These are phyloP conservation scores for Ramaria rubella DNA, from an alignment of 768 basidiomycete species.

Conservation along the genomic window DNA sequence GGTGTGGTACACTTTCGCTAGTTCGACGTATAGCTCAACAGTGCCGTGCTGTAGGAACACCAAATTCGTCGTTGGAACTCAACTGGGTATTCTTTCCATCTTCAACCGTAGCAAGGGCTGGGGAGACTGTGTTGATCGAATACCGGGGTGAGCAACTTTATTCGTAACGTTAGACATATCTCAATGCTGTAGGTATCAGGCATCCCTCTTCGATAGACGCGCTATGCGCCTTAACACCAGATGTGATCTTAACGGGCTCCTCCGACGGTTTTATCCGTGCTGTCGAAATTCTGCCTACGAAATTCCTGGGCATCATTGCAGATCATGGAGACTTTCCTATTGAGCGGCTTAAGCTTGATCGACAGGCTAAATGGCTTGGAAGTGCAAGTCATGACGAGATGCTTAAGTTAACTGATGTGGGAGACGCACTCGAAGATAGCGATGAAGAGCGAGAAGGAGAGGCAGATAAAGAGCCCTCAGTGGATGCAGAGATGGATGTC, in stretches of 20 bases:
- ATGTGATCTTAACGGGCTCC: constrained; percentile 80
- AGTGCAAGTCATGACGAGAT: constrained; percentile 89
- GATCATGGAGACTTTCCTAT: constrained; percentile 92
- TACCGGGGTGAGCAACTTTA: constrained; percentile 60
- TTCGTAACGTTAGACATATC: constrained; percentile 11
- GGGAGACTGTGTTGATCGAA: constrained; percentile 86
- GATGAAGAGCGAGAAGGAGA: constrained; percentile 31
- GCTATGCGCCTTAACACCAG: constrained; percentile 62
- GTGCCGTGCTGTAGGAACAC: constrained; percentile 40
- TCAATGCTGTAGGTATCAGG: constrained; percentile 32
- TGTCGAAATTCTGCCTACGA: constrained; percentile 82
- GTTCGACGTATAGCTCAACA: not conserved
- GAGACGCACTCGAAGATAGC: constrained; percentile 60
- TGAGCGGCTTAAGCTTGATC: constrained; percentile 72
- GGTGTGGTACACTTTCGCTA: constrained; percentile 35
- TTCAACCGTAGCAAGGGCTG: constrained; percentile 86
- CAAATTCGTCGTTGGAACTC: constrained; percentile 85
- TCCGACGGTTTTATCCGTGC: constrained; percentile 88
- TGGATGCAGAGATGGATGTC: constrained; percentile 26
- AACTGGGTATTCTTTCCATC: constrained; percentile 81
- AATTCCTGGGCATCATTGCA: constrained; percentile 82
- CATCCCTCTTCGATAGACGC: constrained; percentile 91
- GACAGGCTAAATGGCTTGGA: constrained; percentile 76
- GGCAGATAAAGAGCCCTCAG: constrained; percentile 28
- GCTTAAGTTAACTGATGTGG: constrained; percentile 78